These are phyloP conservation scores for Ilyonectria sp. DNA, from an alignment of 2,329 filamentous ascomycete genomes.

Conservation along the genomic window DNA sequence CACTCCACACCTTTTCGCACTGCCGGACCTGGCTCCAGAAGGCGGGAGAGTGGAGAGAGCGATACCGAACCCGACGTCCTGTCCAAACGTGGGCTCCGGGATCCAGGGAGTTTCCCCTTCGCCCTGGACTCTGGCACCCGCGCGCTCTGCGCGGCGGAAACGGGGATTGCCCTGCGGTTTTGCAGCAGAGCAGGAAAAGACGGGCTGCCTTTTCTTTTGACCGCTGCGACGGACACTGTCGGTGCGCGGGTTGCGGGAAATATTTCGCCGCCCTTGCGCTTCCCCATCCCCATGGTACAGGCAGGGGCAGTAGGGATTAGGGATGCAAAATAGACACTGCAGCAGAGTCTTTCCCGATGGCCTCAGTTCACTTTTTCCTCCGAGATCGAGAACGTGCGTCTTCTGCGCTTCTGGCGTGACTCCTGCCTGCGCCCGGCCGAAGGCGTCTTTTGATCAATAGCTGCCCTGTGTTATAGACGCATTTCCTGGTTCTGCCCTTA, in stretches of 20 bases:
- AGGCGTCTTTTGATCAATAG: conserved; percentile 17
- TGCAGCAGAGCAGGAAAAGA: not conserved
- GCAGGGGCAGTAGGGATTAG: conserved; percentile 5
- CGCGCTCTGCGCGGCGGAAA: not conserved
- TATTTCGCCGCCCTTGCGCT: not conserved
- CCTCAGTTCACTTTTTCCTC: not conserved
- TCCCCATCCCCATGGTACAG: not conserved
- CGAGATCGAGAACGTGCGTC: conserved; percentile 15
- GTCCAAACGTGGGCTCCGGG: conserved; percentile 7
- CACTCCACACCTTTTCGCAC: conserved; percentile 29
- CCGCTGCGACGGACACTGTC: too few relatives aligned
- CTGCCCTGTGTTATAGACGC: conserved; percentile 3
- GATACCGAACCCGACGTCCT: conserved; percentile 16
- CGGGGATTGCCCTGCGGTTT: not conserved
- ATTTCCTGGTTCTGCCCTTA: not conserved
- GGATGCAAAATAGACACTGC: conserved; percentile 1
- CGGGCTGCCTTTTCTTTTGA: too few relatives aligned
- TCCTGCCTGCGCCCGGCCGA: conserved; percentile 25
- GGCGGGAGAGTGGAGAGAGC: conserved; percentile 4
- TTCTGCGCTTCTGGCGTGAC: conserved; percentile 23
- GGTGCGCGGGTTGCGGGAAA: conserved; percentile 7
- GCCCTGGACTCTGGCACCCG: not conserved
- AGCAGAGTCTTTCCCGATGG: conserved; percentile 1
- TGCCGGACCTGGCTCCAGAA: conserved; percentile 31
- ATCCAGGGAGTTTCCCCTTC: not conserved